Base-by-base conservation (phyloP, 805 yeast species). In the Suhomyces xylopsoci region DNA sequence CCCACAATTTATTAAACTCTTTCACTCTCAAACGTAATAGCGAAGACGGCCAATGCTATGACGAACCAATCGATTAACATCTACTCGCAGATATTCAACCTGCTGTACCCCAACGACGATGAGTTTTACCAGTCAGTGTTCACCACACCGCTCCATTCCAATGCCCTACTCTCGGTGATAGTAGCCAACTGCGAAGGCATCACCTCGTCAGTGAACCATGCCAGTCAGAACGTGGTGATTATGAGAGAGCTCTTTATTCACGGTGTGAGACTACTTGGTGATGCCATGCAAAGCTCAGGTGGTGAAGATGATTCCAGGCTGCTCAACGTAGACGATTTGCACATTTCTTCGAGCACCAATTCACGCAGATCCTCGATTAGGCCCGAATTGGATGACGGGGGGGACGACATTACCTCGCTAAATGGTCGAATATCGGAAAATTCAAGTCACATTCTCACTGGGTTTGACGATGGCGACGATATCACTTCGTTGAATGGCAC, bases 121-220 rank as follows among this genome's bases (percentile, higher is more conserved):
- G 62, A 54, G 20, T 66, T 59, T 49, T 68, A 61, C 52, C 49
- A 48, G 38, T 50, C 56, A 6, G 47, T 70, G 20, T 69, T 55
- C 58, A 61, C 64, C 12, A 59, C 64, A 1, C 63, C 66, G 7
- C 56, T 69, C 15, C 66, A 66, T 47, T 34, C 47, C n/a, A 59
- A 56, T n/a, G 65, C 66, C 3, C 53, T 69, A 25, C 54, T 54
- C 38, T 59, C 68, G 8, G 53, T 55, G 8, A 50, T 69, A 26
- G 56, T 51, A 7, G 59, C 66, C 42, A 67, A 67, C 51, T 41
- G 62, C 20, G 61, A 56, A 47, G 51, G 41, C n/a, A 30, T 51
- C 10, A 28, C 32, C 20, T 51, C 55, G 82, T 84, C 90, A 81
- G 44, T 47, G 26, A 49, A 53, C 36, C 26, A 36, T 6, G 32